These are phyloP conservation scores for Colletotrichum caudatum DNA, from an alignment of 2,329 filamentous ascomycete genomes.

Conservation along the genomic window DNA sequence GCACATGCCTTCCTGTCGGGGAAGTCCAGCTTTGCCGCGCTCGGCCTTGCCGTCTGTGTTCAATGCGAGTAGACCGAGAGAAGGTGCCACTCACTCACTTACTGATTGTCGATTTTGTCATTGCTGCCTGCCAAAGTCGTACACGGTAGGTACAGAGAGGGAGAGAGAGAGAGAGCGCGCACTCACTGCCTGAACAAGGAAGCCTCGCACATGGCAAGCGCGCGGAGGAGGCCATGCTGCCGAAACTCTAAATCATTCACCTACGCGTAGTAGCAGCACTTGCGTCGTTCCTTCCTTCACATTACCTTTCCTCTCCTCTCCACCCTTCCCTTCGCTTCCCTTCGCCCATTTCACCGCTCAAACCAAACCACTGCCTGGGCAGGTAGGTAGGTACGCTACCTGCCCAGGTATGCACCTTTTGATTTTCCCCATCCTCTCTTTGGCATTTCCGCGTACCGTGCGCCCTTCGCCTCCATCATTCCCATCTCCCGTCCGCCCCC, in stretches of 20 bases:
- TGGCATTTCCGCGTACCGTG: slow-evolving; percentile 34
- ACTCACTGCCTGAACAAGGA: slow-evolving; percentile 3
- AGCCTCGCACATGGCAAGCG: slow-evolving; percentile 29
- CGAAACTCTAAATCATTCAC: slow-evolving; percentile 29
- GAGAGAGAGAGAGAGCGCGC: neutral
- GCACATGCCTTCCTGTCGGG: neutral
- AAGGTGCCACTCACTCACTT: neutral
- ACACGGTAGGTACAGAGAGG: no score
- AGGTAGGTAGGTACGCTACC: no score
- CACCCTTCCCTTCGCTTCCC: slow-evolving; percentile 6
- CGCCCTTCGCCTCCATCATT: slow-evolving; percentile 27
- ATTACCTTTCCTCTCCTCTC: no score
- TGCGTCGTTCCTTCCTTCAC: neutral
- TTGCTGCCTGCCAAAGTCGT: neutral
- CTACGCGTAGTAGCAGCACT: neutral
- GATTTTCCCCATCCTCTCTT: slow-evolving; percentile 37
- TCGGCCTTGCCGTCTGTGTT: neutral
- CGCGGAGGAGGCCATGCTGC: slow-evolving; percentile 18
- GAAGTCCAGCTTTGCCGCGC: neutral
- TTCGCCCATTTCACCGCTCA: slow-evolving; percentile 5
- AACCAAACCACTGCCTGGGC: neutral
- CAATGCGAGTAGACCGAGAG: neutral
- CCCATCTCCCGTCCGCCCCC: slow-evolving; percentile 4
- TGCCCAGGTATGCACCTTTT: neutral
- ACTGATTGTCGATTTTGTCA: neutral